Conservation (phyloP, 2,329 filamentous ascomycete genomes). For the Verruconis gallopava region DNA sequence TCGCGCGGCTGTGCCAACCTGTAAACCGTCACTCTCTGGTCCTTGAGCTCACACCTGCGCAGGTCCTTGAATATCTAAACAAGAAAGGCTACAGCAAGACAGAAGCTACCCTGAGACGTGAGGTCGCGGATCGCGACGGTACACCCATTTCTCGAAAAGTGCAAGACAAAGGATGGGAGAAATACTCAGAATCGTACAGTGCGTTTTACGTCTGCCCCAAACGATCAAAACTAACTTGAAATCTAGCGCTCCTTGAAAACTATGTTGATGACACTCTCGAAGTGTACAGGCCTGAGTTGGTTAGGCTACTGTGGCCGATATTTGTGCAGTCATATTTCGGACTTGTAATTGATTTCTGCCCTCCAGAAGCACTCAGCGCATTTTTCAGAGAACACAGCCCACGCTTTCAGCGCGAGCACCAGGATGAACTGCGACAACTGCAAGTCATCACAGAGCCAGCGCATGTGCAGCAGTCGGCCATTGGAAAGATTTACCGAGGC, state of each 20-base stretch:
- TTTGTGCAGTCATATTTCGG: conserved; percentile 90
- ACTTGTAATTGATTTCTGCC: conserved; percentile 46
- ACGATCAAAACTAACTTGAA: conserved; percentile 4
- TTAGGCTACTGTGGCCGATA: conserved; percentile 79
- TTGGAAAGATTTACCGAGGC: conserved; percentile 68
- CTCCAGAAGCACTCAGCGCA: conserved; percentile 52
- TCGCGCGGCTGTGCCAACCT: too few relatives aligned
- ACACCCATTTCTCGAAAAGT: conserved; percentile 55
- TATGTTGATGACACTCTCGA: conserved; percentile 92
- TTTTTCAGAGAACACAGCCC: conserved; percentile 60
- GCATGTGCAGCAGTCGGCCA: conserved; percentile 63
- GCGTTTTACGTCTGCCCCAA: conserved; percentile 16
- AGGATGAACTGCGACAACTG: conserved; percentile 68
- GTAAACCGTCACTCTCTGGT: too few relatives aligned
- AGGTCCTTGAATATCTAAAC: conserved; percentile 87
- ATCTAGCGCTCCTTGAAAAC: conserved; percentile 48
- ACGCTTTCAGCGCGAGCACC: conserved; percentile 62
- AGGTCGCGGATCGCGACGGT: conserved; percentile 71
- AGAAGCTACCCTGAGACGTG: conserved; percentile 81
- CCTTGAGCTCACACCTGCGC: too few relatives aligned
- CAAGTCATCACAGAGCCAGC: conserved; percentile 60
- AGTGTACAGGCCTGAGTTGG: conserved; percentile 89
- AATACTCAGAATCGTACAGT: conserved; percentile 62
- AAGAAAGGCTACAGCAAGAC: conserved; percentile 93
- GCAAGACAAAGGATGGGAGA: conserved; percentile 60